phyloP scores from a whole-genome alignment of 768 basidiomycete species.

The Tulasnella sp. region DNA sequence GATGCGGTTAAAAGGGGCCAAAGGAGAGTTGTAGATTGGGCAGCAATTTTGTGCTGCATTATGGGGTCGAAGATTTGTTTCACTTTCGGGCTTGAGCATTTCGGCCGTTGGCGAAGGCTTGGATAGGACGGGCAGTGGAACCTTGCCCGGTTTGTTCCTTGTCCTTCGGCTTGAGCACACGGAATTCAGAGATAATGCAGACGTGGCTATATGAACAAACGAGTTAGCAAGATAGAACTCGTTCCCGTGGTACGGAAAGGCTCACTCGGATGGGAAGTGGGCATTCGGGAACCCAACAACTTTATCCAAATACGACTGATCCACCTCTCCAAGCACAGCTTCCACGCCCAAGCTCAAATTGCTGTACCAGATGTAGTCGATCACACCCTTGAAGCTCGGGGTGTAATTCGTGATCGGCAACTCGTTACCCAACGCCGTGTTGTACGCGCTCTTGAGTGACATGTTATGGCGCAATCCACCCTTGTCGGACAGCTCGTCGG shows the following conservation, averaged over 20 bases:
- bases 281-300: conserved; percentile 95
- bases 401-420: conserved; percentile 83
- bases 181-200: conserved; percentile 67
- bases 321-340: conserved; percentile 84
- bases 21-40: conserved; percentile 9
- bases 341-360: conserved; percentile 67
- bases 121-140: neutral
- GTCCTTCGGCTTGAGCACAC: conserved; percentile 45
- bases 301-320: conserved; percentile 77
- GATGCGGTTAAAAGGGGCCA: conserved; percentile 2
- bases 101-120: conserved; percentile 19
- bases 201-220: conserved; percentile 53
- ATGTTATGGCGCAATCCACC: conserved; percentile 71
- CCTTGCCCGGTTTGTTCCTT: neutral
- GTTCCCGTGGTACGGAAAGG: conserved; percentile 32
- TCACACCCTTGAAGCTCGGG: conserved; percentile 75
- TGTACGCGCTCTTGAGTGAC: conserved; percentile 80
- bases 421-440: conserved; percentile 42
- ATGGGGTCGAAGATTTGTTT: neutral
- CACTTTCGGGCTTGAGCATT: conserved; percentile 19
- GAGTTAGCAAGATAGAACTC: conserved; percentile 20
- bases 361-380: conserved; percentile 95
- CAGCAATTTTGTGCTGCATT: neutral
- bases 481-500: conserved; percentile 48
- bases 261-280: conserved; percentile 96